Evolutionary conservation across 2,329 filamentous ascomycete species (phyloP), one percentile per base, ranked within the genome.

Genomic region (Dactylonectria macrodidyma): DNA sequence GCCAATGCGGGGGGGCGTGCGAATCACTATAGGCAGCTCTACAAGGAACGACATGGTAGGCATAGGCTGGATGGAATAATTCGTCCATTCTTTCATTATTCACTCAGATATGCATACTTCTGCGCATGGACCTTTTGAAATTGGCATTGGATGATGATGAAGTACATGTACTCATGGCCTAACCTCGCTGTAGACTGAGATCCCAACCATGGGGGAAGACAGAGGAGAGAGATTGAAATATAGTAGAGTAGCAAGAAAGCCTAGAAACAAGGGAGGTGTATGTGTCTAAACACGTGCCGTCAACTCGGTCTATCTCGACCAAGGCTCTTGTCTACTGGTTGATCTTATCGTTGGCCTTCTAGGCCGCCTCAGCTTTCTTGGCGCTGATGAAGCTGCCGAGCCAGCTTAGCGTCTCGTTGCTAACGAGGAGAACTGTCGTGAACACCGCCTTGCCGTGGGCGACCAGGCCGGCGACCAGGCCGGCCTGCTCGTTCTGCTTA

Each of bases 401-500:
- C 86, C 88, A 92, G 62, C 82, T 83, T 59, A 93, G 80, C 1
- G 89, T 87, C 80, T 94, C 91, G 71, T 86, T 87, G 56, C 89
- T 89, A 56, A 95, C 84, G 56, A 93, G 86, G 56, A 94, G 83
- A 30, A 88, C 87, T 16, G 92, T 93, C 59, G 88, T 88, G 71
- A 94, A 84, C 14, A 89, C 82, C 11, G 93, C 93, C 85, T 93
- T 94, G 76, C 91, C 88, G 67, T 88, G 87, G 4, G 90, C 88
- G n/a, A 94, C 83, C 38, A 92, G 78, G 51, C 12, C 36, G 36
- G 36, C 36, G 36, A 41, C 36, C 11, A 41, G 14, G 36, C 90
- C 89, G 38, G 91, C 87, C 69, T 89, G 88, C 54, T 89, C 88
- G 47, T 85, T 86, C 83, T 90, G 91, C 84, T 91, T 91, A 71